Conservation (phyloP, 2,329 filamentous ascomycete species). For the Cercospora sp. region DNA sequence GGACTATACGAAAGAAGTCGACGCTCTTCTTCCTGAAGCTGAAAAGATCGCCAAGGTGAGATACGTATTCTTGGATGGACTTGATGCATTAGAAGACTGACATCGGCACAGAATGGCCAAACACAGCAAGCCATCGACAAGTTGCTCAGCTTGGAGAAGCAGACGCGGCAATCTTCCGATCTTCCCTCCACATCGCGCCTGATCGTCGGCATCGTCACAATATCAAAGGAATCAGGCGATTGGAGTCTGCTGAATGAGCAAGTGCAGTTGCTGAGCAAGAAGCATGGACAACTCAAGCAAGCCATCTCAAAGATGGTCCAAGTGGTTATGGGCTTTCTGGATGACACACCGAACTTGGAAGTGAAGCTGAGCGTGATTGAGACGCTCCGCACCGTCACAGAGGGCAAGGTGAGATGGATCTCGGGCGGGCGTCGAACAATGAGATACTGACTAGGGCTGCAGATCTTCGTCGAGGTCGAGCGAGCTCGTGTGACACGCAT, state of each 20-base stretch:
- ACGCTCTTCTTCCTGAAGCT: slow-evolving; percentile 86
- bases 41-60: slow-evolving; percentile 68
- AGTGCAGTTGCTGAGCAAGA: slow-evolving; percentile 93
- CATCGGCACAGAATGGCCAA: slow-evolving; percentile 59
- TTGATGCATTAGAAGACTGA: not conserved
- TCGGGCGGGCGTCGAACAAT: not conserved
- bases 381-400: slow-evolving; percentile 90
- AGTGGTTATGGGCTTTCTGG: slow-evolving; percentile 87
- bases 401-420: slow-evolving; percentile 71
- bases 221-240: slow-evolving; percentile 89
- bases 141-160: slow-evolving; percentile 87
- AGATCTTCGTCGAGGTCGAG: slow-evolving; percentile 99
- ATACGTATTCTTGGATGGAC: not conserved
- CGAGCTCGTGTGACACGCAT: slow-evolving; percentile 92
- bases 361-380: slow-evolving; percentile 93
- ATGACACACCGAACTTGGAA: slow-evolving; percentile 79
- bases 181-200: slow-evolving; percentile 90
- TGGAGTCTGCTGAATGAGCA: slow-evolving; percentile 97
- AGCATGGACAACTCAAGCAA: slow-evolving; percentile 99
- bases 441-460: slow-evolving; percentile 15
- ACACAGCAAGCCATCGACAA: slow-evolving; percentile 89
- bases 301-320: slow-evolving; percentile 99
- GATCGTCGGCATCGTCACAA: slow-evolving; percentile 82
- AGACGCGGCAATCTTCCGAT: slow-evolving; percentile 95
- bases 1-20: slow-evolving; percentile 96